Percentiles rank a stretch among this genome's conserved stretches.
phyloP scores from a whole-genome alignment of 208 protist species.

The Trypanosoma avium region DNA sequence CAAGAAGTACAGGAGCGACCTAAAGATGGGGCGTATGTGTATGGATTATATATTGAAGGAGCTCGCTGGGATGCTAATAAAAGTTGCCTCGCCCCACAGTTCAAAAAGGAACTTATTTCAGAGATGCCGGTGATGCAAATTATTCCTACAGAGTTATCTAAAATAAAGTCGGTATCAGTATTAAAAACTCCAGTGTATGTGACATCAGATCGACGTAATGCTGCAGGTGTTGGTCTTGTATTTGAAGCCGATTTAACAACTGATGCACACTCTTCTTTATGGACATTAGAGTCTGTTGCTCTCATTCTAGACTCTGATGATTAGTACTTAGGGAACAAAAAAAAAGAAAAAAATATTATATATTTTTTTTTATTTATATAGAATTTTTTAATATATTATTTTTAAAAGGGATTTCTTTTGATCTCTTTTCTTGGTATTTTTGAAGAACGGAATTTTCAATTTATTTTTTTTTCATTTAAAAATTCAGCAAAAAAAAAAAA shows the following conservation, averaged over 20 bases:
- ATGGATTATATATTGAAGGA: slow-evolving; percentile 97
- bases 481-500: background rate
- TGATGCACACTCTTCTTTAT: slow-evolving; percentile 92
- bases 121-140: slow-evolving; percentile 98
- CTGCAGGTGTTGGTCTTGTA: slow-evolving; percentile 97
- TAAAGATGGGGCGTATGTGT: slow-evolving; percentile 95
- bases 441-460: no score
- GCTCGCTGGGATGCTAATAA: slow-evolving; percentile 94
- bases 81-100: slow-evolving; percentile 82
- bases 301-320: slow-evolving; percentile 94
- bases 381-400: slow-evolving; percentile 1
- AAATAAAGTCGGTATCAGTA: slow-evolving; percentile 94
- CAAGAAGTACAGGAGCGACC: slow-evolving; percentile 81
- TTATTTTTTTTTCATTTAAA: background rate
- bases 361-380: slow-evolving; percentile 17
- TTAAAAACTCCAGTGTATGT: slow-evolving; percentile 99
- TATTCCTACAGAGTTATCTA: slow-evolving; percentile 95
- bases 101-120: slow-evolving; percentile 95
- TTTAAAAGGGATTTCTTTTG: background rate
- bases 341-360: no score
- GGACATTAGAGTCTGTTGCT: slow-evolving; percentile 97
- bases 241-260: slow-evolving; percentile 97
- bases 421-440: slow-evolving; percentile 13
- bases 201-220: slow-evolving; percentile 95
- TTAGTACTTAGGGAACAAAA: no score